A percentile compares a stretch with the other conserved stretches of the same genome.
Evolutionary conservation across 768 basidiomycete genomes (phyloP).

Genomic region (Ramaria sp.): DNA sequence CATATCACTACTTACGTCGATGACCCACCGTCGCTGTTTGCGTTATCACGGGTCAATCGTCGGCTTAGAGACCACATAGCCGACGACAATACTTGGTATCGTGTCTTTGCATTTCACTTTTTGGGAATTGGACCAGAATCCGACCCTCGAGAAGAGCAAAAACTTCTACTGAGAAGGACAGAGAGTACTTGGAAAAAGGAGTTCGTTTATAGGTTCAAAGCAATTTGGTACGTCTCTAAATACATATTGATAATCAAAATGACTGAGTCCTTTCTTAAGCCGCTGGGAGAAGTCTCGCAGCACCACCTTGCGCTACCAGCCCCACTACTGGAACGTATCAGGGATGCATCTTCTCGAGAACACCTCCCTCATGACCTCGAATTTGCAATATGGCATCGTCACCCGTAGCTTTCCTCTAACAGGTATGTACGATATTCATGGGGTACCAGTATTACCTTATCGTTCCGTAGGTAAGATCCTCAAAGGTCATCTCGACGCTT

Average conservation of each 20-base stretch:
- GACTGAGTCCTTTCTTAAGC: slow-evolving; percentile 24
- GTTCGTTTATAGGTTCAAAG: slow-evolving; percentile 44
- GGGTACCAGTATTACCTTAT: background rate
- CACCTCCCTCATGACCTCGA: slow-evolving; percentile 46
- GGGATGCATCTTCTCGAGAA: slow-evolving; percentile 47
- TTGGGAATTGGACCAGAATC: slow-evolving; percentile 56
- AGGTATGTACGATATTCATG: slow-evolving; percentile 23
- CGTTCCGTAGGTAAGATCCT: slow-evolving; percentile 33
- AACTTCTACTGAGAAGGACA: slow-evolving; percentile 42
- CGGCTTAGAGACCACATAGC: slow-evolving; percentile 53
- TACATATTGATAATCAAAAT: background rate
- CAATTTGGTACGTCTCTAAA: slow-evolving; percentile 35
- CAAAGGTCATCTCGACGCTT: slow-evolving; percentile 57
- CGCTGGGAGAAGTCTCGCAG: slow-evolving; percentile 61
- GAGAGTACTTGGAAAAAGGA: slow-evolving; percentile 61
- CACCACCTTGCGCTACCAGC: slow-evolving; percentile 49
- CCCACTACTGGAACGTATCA: slow-evolving; percentile 47
- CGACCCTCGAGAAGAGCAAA: slow-evolving; percentile 33
- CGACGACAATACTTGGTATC: slow-evolving; percentile 71
- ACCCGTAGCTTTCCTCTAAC: slow-evolving; percentile 61
- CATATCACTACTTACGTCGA: slow-evolving; percentile 66
- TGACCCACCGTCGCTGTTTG: slow-evolving; percentile 42
- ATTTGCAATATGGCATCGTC: slow-evolving; percentile 57
- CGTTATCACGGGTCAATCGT: slow-evolving; percentile 42
- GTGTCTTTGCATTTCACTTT: slow-evolving; percentile 61